Base-by-base conservation (phyloP, 768 basidiomycete species). In the Lactifluus rugatus region DNA sequence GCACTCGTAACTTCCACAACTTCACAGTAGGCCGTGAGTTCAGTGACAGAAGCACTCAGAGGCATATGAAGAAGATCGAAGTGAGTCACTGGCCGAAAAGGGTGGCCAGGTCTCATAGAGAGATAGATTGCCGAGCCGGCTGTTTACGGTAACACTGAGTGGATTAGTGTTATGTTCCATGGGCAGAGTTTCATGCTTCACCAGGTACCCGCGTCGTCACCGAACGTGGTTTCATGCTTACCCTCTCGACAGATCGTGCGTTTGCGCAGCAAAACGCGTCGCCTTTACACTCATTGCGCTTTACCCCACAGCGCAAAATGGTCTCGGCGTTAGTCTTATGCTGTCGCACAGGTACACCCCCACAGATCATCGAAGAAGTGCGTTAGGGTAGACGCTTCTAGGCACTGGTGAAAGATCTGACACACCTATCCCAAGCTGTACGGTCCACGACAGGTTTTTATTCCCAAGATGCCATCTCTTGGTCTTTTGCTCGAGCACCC, bases 101-200 rank as follows among this genome's bases (percentile, higher is more conserved):
- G 39, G 19, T 32, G 25, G 32, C 41, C 13, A 10, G 16, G 16
- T 16, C 51, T 46, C 25, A 50, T 13, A 32, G 21, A 13, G 28
- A 5, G 6, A 17, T 58, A 93, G 90, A 74, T 94, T 45, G 74
- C 79, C 6, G 89, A 95, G 50, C 94, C 95, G n/a, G 82, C 79
- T 3, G 87, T 95, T 2, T 86, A 92, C 61, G 92, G 89, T 21
- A 85, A 84, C 39, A 94, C 89, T 2, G 95, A 99, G 67, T 98
- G 95, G 94, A 82, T 98, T 45, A 88, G 87, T 46, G 84, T 98
- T 19, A 75, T 88, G 59, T 87, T 96, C 69, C 93, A 98, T 68
- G 96, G 95, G 0, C 96, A 99, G 71, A 93, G 91, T 65, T 99
- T 99, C 71, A 98, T 99, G 96, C 73, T 99, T 54, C 95, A 99